A percentile compares a stretch with the other conserved stretches of the same genome.
These are phyloP conservation scores for Phialophora verrucosa DNA, from an alignment of 2,329 filamentous ascomycete species.

Conservation along the genomic window DNA sequence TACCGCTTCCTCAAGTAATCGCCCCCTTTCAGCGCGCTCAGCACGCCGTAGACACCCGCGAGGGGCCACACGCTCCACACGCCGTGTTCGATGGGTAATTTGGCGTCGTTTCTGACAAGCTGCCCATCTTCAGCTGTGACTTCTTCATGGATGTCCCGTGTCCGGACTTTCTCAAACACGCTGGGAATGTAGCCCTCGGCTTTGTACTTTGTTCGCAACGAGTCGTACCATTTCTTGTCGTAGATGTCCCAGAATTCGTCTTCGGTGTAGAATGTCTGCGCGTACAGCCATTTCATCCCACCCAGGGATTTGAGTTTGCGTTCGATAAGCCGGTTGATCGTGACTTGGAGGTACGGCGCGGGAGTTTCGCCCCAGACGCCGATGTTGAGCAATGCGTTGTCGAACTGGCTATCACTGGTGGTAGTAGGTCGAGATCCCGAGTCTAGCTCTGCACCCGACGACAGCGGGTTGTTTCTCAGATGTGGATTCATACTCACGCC, in stretches of 20 bases:
- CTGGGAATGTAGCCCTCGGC: conserved; percentile 44
- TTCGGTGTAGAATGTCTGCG: conserved; percentile 81
- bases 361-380: conserved; percentile 83
- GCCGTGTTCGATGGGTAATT: conserved; percentile 30
- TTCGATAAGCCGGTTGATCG: conserved; percentile 75
- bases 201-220: conserved; percentile 48
- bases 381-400: conserved; percentile 56
- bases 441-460: neutral
- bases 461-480: neutral
- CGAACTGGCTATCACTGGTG: neutral
- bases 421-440: neutral
- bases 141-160: conserved; percentile 23
- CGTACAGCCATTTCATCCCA: conserved; percentile 87
- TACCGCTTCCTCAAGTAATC: conserved; percentile 38
- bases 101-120: conserved; percentile 3
- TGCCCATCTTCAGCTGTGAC: conserved; percentile 43
- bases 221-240: conserved; percentile 47
- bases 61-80: conserved; percentile 38
- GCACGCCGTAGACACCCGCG: conserved; percentile 36
- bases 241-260: conserved; percentile 54
- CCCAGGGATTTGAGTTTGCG: conserved; percentile 69
- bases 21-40: conserved; percentile 36
- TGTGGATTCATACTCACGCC: conserved; percentile 33
- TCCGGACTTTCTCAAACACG: conserved; percentile 48
- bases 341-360: conserved; percentile 61